Base-by-base conservation (phyloP, 208 protist genomes). In the Zelonia costaricensis region DNA sequence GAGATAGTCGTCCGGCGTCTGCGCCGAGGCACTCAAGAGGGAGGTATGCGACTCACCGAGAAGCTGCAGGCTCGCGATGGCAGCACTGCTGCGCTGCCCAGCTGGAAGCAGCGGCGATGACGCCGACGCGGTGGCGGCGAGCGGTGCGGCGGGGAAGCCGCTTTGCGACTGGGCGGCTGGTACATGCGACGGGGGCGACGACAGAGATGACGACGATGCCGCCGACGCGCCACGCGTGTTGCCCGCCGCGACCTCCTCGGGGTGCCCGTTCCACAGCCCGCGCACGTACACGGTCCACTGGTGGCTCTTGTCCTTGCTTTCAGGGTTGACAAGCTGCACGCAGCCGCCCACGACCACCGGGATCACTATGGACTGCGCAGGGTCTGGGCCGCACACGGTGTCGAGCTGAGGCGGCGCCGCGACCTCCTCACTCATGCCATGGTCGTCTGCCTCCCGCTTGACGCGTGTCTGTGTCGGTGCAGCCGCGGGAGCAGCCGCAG, bases 271-370 rank as follows among this genome's bases (percentile, higher is more conserved):
- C 74, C 83, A 85, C 22, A 95, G 57, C 1, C 89, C 89, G 16
- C 89, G 89, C 36, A 95, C 72, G 66, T 95, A 95, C n/a, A 95
- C 89, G 12, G 86, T 93, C 86, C 89, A 95, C 46, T 74, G 66
- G 38, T 93, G 86, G 65, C 83, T 92, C 55, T 81, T 81, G 40
- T 92, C 78, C 18, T 80, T 69, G 69, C 71, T 88, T 35, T 87
- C 82, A 20, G 66, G 71, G 53, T 87, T 80, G 23, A 88, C 64
- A 22, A 92, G 80, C 43, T 77, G 72, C 44, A 88, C 82, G 52
- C 77, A 81, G 48, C 84, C 80, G 52, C 84, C 84, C 23, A 92
- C 89, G 18, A 95, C 72, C 36, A 95, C 30, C 6, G 85, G 84
- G 9, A 92, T n/a, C 3, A 80, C 45, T 1, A 88, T 33, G 8